These are phyloP conservation scores for Incumbomyces delicatus DNA, from an alignment of 2,329 filamentous ascomycete genomes.

Conservation along the genomic window DNA sequence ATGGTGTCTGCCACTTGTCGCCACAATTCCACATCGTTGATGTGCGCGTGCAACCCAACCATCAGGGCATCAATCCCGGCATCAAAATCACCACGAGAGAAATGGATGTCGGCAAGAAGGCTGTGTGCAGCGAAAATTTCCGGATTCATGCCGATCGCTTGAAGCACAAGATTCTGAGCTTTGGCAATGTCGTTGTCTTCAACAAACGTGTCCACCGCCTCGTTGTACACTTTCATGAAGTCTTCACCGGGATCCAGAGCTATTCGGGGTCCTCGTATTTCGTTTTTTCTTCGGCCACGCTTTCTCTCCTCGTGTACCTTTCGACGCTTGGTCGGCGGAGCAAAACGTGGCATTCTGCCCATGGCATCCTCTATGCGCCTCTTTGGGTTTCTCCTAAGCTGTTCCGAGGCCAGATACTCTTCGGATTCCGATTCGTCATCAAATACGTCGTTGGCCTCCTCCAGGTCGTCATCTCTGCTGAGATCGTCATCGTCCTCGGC, in stretches of 20 bases:
- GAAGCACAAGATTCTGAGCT: conserved; percentile 34
- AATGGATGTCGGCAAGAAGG: conserved; percentile 49
- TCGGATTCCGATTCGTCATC: background rate
- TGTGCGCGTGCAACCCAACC: conserved; percentile 48
- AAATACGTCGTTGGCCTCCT: background rate
- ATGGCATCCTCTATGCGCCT: background rate
- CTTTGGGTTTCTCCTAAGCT: background rate
- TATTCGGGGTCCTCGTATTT: conserved; percentile 30
- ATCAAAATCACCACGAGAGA: conserved; percentile 45
- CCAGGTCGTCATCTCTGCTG: background rate
- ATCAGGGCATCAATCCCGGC: conserved; percentile 49
- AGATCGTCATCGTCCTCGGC: no score
- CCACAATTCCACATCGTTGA: conserved; percentile 48
- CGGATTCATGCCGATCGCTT: conserved; percentile 48
- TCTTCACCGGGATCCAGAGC: conserved; percentile 38
- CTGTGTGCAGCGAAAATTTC: conserved; percentile 54
- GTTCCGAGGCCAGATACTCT: background rate
- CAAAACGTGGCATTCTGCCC: conserved; percentile 9
- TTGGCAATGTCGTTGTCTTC: conserved; percentile 35
- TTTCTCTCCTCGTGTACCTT: conserved; percentile 26
- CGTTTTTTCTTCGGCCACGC: conserved; percentile 32
- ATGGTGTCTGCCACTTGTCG: conserved; percentile 47
- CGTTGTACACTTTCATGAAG: conserved; percentile 38
- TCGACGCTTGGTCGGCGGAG: conserved; percentile 8
- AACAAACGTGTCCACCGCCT: conserved; percentile 40